Percentiles rank a stretch among this genome's conserved stretches.
Conservation (phyloP, 148 eudicot species). For the Rhododendron williamsianum region DNA sequence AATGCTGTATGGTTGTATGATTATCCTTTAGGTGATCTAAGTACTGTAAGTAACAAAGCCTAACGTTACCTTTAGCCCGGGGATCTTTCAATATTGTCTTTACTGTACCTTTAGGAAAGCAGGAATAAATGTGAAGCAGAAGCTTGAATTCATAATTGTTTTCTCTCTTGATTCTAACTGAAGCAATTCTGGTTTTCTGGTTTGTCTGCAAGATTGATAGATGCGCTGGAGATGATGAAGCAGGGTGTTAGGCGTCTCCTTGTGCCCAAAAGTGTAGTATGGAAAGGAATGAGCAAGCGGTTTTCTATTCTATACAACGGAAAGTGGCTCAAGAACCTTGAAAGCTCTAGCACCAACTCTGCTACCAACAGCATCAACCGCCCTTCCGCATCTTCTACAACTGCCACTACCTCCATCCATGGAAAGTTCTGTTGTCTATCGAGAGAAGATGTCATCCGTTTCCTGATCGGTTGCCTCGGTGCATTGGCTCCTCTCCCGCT, state of each 20-base stretch:
- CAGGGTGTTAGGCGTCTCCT: conserved; percentile 89
- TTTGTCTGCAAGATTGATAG: conserved; percentile 66
- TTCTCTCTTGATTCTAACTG: not conserved
- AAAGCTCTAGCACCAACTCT: conserved; percentile 26
- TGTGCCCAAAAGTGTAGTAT: conserved; percentile 67
- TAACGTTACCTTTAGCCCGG: not conserved
- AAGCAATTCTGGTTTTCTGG: conserved; percentile 10
- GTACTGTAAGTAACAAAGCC: not conserved
- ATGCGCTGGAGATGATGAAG: conserved; percentile 95
- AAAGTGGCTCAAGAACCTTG: conserved; percentile 75
- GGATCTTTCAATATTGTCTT: not conserved
- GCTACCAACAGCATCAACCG: conserved; percentile 27
- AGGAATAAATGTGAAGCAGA: not conserved
- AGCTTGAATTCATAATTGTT: not conserved
- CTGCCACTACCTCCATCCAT: conserved; percentile 25
- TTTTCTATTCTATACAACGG: conserved; percentile 80
- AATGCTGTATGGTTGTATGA: not conserved
- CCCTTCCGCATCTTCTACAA: conserved; percentile 44
- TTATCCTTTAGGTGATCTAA: not conserved
- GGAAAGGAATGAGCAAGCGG: conserved; percentile 92
- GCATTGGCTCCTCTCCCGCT: conserved; percentile 97
- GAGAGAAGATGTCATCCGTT: conserved; percentile 86
- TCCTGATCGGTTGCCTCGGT: conserved; percentile 87
- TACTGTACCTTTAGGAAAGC: not conserved
- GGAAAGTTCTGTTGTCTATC: conserved; percentile 84